Percentiles rank a stretch among this genome's conserved stretches.
Conservation (phyloP, 1,284 basidiomycete genomes). For the Fomitopsis schrenkii region DNA sequence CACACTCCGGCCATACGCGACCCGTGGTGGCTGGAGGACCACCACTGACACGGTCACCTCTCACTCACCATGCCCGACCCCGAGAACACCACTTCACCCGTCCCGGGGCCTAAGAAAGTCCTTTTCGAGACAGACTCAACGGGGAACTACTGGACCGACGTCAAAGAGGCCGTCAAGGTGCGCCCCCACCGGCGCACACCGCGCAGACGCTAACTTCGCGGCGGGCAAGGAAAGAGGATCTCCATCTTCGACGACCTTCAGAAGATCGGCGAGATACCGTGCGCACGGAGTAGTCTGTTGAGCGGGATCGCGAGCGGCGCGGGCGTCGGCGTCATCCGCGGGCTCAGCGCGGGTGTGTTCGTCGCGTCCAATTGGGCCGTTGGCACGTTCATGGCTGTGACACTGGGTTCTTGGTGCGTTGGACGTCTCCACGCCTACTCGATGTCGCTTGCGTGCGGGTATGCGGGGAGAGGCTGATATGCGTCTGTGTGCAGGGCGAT, state of each 20-base stretch:
- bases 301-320: slow-evolving; percentile 51
- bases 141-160: slow-evolving; percentile 39
- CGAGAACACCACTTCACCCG: slow-evolving; percentile 2
- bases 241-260: slow-evolving; percentile 41
- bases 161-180: slow-evolving; percentile 42
- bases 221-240: slow-evolving; percentile 40
- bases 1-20: too few species aligned
- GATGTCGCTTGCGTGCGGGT: not conserved
- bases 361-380: slow-evolving; percentile 53
- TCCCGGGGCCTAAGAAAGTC: slow-evolving; percentile 21
- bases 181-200: slow-evolving; percentile 5
- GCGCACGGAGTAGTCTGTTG: slow-evolving; percentile 48
- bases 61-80: not conserved
- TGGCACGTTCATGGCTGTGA: slow-evolving; percentile 48
- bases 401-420: slow-evolving; percentile 46
- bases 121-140: slow-evolving; percentile 41
- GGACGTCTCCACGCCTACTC: not conserved
- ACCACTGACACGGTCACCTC: not conserved
- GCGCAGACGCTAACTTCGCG: slow-evolving; percentile 11
- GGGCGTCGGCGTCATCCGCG: slow-evolving; percentile 55
- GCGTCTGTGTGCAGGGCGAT: slow-evolving; percentile 44
- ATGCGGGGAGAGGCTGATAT: not conserved
- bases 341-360: slow-evolving; percentile 46
- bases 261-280: slow-evolving; percentile 56
- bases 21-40: too few species aligned